phyloP scores from a whole-genome alignment of 2,329 filamentous ascomycete species.

The Clarireedia monteithiana region DNA sequence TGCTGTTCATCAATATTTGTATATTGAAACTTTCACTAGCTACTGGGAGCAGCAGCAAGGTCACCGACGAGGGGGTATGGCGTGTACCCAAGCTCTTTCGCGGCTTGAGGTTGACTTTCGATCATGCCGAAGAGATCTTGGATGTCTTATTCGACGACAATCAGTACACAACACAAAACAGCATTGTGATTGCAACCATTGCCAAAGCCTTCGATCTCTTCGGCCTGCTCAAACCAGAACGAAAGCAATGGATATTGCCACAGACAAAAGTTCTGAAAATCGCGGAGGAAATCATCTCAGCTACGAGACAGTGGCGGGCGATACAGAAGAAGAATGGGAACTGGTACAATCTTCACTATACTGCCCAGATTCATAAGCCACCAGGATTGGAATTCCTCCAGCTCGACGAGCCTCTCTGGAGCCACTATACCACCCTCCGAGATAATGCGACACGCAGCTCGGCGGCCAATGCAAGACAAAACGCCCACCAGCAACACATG shows the following conservation, averaged over 20 bases:
- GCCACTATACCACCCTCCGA: background rate
- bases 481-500: background rate
- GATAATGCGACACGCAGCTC: background rate
- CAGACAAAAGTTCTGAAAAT: background rate
- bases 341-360: background rate
- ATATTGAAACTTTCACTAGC: slow-evolving; percentile 2
- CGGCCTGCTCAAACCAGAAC: slow-evolving; percentile 4
- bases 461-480: background rate
- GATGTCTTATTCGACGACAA: background rate
- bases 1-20: slow-evolving; percentile 1
- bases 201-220: slow-evolving; percentile 1
- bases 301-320: background rate
- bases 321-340: background rate
- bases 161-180: background rate
- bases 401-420: background rate
- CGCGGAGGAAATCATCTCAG: background rate
- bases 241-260: slow-evolving; percentile 1
- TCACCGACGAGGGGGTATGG: background rate
- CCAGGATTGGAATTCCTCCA: background rate
- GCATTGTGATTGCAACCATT: background rate
- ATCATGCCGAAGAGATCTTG: slow-evolving; percentile 3
- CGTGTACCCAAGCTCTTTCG: slow-evolving; percentile 1
- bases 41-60: background rate
- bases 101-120: slow-evolving; percentile 1
- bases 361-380: background rate